Percentiles rank a stretch among this genome's conserved stretches.
These are phyloP conservation scores for Aspergillus sp. DNA, from an alignment of 2,329 filamentous ascomycete genomes.

Conservation along the genomic window DNA sequence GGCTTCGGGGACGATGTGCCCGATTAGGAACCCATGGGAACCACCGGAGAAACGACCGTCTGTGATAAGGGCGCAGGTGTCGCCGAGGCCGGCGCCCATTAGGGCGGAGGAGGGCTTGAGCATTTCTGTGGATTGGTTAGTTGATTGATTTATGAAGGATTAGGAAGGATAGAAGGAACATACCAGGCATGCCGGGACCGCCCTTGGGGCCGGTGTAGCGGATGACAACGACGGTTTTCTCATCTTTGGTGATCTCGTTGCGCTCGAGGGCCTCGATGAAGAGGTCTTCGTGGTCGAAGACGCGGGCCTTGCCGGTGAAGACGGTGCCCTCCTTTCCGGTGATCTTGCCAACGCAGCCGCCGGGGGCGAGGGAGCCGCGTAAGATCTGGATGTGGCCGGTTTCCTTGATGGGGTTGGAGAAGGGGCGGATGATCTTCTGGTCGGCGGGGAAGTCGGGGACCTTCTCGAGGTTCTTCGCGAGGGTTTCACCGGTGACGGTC, in stretches of 20 bases:
- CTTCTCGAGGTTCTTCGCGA: slow-evolving; percentile 59
- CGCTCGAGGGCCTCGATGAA: slow-evolving; percentile 68
- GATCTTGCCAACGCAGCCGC: slow-evolving; percentile 72
- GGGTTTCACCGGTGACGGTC: slow-evolving; percentile 60
- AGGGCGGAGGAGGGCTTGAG: slow-evolving; percentile 69
- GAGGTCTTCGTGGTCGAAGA: slow-evolving; percentile 68
- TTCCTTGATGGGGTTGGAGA: slow-evolving; percentile 67
- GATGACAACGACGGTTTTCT: slow-evolving; percentile 75
- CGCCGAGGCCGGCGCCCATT: slow-evolving; percentile 70
- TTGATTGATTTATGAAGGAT: background rate
- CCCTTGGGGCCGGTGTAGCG: slow-evolving; percentile 54
- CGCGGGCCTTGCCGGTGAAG: slow-evolving; percentile 69
- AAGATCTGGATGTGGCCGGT: slow-evolving; percentile 75
- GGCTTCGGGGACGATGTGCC: slow-evolving; percentile 84
- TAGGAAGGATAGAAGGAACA: background rate
- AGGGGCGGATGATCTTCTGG: slow-evolving; percentile 68
- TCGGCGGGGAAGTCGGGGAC: slow-evolving; percentile 64
- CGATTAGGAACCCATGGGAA: slow-evolving; percentile 82
- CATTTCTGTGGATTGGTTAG: slow-evolving; percentile 53
- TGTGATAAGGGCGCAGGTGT: slow-evolving; percentile 70
- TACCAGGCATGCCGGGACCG: slow-evolving; percentile 64
- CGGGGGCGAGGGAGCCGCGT: slow-evolving; percentile 67
- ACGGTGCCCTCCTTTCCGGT: slow-evolving; percentile 71
- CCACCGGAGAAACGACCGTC: slow-evolving; percentile 67
- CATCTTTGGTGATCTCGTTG: slow-evolving; percentile 70